Conservation (phyloP, 192 early-diverging fungal genomes). For the Umbelopsis sp. region DNA sequence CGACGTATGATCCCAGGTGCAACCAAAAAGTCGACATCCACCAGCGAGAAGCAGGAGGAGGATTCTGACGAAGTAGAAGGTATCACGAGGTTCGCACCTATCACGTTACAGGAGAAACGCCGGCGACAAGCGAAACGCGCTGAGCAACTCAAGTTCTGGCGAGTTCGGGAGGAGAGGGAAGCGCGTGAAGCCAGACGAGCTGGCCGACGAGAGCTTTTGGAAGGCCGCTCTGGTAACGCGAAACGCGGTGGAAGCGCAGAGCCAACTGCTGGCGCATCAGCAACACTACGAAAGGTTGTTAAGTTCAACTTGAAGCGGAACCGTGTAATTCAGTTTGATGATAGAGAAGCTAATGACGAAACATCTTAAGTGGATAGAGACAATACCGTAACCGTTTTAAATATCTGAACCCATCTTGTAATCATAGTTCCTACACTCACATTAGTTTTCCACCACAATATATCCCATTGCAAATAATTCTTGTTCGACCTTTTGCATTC, state of each 20-base stretch:
- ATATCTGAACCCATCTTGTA: background rate
- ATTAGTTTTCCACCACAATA: background rate
- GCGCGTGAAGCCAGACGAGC: constrained; percentile 23
- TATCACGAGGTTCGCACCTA: constrained; percentile 8
- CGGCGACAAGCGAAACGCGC: constrained; percentile 27
- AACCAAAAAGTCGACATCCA: background rate
- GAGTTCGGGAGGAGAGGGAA: constrained; percentile 36
- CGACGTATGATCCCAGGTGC: background rate
- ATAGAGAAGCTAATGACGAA: background rate
- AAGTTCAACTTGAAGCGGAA: constrained; percentile 37
- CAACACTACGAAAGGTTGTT: constrained; percentile 12
- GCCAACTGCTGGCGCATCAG: background rate
- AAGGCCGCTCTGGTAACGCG: background rate
- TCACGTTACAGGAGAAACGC: constrained; percentile 33
- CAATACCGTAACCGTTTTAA: background rate
- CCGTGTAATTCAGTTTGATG: constrained; percentile 24
- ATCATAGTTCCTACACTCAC: background rate
- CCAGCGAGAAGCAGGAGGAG: constrained; percentile 2
- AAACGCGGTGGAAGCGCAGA: background rate
- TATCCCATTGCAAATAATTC: background rate
- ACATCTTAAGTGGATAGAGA: background rate
- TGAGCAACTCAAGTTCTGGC: constrained; percentile 38
- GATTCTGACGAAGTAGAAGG: background rate
- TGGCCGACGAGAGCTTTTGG: constrained; percentile 6
- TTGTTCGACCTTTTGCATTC: constrained; percentile 1